These are phyloP conservation scores for Boletus sp. DNA, from an alignment of 1,284 basidiomycete species.

Conservation along the genomic window DNA sequence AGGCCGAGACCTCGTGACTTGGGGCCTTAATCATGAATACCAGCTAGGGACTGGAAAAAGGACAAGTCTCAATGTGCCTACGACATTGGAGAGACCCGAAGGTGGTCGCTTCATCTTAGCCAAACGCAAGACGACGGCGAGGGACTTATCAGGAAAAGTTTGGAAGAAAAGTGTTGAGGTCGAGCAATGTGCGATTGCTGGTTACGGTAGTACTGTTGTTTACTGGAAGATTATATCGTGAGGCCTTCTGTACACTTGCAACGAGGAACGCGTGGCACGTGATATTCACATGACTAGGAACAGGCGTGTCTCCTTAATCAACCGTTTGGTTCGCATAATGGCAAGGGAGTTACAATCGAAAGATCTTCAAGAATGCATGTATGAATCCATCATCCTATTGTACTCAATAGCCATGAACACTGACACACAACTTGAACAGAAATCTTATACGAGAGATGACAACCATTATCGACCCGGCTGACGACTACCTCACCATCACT, in stretches of 20 bases:
- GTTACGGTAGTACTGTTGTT: conserved; percentile 63
- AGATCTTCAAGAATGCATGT: conserved; percentile 38
- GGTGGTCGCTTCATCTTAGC: conserved; percentile 59
- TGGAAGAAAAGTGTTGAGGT: conserved; percentile 67
- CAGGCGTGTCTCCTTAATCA: background rate
- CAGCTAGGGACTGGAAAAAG: conserved; percentile 87
- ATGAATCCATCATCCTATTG: background rate
- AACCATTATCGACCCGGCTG: conserved; percentile 68
- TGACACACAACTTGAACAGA: conserved; percentile 35
- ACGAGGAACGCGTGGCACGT: conserved; percentile 16
- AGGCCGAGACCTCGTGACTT: conserved; percentile 62
- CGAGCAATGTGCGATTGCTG: conserved; percentile 66
- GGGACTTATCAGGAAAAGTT: conserved; percentile 63
- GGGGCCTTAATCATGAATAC: conserved; percentile 72
- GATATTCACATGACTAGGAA: conserved; percentile 16
- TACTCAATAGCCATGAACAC: background rate
- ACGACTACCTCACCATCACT: conserved; percentile 70
- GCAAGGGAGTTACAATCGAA: conserved; percentile 32
- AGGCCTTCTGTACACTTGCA: background rate
- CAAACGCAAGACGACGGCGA: conserved; percentile 54
- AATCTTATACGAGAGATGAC: conserved; percentile 66
- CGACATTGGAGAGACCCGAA: conserved; percentile 48
- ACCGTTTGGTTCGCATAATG: conserved; percentile 14
- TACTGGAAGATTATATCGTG: conserved; percentile 66
- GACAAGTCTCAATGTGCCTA: conserved; percentile 70